Conservation (phyloP, 1,284 basidiomycete species). For the Tremellales sp. region DNA sequence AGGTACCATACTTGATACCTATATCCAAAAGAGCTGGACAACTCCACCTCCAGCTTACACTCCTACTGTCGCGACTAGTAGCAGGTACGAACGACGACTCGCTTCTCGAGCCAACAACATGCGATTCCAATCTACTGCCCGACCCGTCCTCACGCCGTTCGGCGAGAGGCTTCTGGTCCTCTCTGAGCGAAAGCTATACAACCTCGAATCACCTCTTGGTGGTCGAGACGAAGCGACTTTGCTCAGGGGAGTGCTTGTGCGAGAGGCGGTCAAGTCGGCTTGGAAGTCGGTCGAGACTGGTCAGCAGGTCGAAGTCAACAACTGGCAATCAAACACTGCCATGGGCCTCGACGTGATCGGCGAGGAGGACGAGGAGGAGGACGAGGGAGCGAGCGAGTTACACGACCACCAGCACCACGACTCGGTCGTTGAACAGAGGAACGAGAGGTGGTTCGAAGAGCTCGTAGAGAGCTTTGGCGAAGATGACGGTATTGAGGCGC, state of each 20-base stretch:
- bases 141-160: constrained; percentile 38
- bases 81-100: background rate
- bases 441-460: constrained; percentile 41
- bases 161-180: constrained; percentile 38
- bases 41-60: background rate
- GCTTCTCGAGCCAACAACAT: constrained; percentile 19
- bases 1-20: background rate
- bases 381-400: background rate
- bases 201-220: constrained; percentile 26
- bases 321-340: constrained; percentile 30
- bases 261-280: constrained; percentile 36
- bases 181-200: constrained; percentile 37
- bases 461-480: constrained; percentile 31
- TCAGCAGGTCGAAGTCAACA: constrained; percentile 23
- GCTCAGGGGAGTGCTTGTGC: constrained; percentile 35
- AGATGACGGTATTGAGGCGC: constrained; percentile 14
- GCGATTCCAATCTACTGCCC: constrained; percentile 32
- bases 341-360: constrained; percentile 39
- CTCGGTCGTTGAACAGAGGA: constrained; percentile 3
- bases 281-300: constrained; percentile 38
- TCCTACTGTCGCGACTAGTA: background rate
- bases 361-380: constrained; percentile 39
- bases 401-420: too few species aligned
- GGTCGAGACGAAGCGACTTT: constrained; percentile 24
- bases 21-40: background rate